phyloP scores from a whole-genome alignment of 2,329 filamentous ascomycete genomes.

The Nigrograna mackinnonii region DNA sequence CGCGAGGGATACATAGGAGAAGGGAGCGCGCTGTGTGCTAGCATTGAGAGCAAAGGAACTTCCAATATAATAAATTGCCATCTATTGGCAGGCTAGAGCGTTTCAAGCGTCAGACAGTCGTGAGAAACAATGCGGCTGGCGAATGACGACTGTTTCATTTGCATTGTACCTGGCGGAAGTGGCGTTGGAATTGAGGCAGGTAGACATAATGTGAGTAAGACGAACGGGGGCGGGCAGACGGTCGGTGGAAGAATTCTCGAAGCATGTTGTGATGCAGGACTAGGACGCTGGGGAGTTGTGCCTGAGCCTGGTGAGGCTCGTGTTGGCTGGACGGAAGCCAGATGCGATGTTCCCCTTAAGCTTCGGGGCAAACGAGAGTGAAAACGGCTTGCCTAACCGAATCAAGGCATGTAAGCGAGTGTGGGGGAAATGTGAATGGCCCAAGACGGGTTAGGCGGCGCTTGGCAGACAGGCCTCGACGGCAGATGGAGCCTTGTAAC shows the following conservation, averaged over 20 bases:
- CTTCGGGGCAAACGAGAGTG: slow-evolving; percentile 3
- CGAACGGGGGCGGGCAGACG: neutral
- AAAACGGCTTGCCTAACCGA: slow-evolving; percentile 11
- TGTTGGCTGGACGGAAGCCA: slow-evolving; percentile 17
- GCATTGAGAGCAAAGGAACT: slow-evolving; percentile 11
- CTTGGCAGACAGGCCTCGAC: slow-evolving; percentile 15
- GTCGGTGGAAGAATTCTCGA: slow-evolving; percentile 7
- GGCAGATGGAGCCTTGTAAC: slow-evolving; percentile 30
- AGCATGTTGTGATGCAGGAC: slow-evolving; percentile 2
- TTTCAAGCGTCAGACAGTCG: slow-evolving; percentile 20
- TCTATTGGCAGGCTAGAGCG: slow-evolving; percentile 22
- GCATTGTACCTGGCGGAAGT: slow-evolving; percentile 5
- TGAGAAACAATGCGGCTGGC: slow-evolving; percentile 19
- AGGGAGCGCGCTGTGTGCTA: slow-evolving; percentile 5
- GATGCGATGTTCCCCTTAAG: slow-evolving; percentile 6
- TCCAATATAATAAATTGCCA: slow-evolving; percentile 38
- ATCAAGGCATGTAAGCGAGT: slow-evolving; percentile 22
- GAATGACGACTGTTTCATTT: slow-evolving; percentile 18
- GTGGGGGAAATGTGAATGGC: too few relatives aligned
- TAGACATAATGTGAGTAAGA: too few relatives aligned
- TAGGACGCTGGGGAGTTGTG: neutral
- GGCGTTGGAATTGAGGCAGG: too few relatives aligned
- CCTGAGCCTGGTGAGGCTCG: slow-evolving; percentile 3
- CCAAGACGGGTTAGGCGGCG: slow-evolving; percentile 12
- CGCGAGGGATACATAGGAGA: slow-evolving; percentile 10